Evolutionary conservation across 306 rosid genomes (phyloP).

Genomic region (Clitoria ternatea): DNA sequence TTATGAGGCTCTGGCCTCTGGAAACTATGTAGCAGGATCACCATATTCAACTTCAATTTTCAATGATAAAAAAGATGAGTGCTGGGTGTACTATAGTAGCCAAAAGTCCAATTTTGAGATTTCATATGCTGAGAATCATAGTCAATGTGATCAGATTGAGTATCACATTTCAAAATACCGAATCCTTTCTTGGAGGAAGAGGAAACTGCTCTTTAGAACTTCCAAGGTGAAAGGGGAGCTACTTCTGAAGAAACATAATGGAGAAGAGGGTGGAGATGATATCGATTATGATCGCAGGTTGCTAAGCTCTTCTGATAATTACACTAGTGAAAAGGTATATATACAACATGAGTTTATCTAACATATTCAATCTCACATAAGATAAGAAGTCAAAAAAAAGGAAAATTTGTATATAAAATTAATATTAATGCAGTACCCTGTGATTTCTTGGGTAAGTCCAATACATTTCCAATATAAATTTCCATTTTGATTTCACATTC

Average conservation of each 20-base stretch:
- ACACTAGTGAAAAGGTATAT: neutral
- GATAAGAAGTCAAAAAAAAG: too few relatives aligned
- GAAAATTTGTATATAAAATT: too few relatives aligned
- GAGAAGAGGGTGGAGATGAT: slow-evolving; percentile 85
- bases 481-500: too few relatives aligned
- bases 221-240: slow-evolving; percentile 77
- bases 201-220: slow-evolving; percentile 68
- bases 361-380: too few relatives aligned
- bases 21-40: slow-evolving; percentile 58
- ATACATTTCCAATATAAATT: too few relatives aligned
- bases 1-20: slow-evolving; percentile 57
- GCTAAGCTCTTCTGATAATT: slow-evolving; percentile 60
- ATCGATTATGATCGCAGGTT: slow-evolving; percentile 80
- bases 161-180: slow-evolving; percentile 51
- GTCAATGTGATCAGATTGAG: slow-evolving; percentile 22
- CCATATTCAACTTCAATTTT: slow-evolving; percentile 37
- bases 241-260: slow-evolving; percentile 58
- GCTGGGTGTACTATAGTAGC: slow-evolving; percentile 55
- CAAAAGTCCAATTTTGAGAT: slow-evolving; percentile 51
- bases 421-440: too few relatives aligned
- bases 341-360: too few relatives aligned
- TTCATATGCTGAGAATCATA: slow-evolving; percentile 20
- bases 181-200: slow-evolving; percentile 66
- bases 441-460: too few relatives aligned
- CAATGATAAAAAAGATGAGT: slow-evolving; percentile 51